Base-by-base conservation (phyloP, 108 stramenopile genomes). In the Pseudonitzschia multiseries region DNA sequence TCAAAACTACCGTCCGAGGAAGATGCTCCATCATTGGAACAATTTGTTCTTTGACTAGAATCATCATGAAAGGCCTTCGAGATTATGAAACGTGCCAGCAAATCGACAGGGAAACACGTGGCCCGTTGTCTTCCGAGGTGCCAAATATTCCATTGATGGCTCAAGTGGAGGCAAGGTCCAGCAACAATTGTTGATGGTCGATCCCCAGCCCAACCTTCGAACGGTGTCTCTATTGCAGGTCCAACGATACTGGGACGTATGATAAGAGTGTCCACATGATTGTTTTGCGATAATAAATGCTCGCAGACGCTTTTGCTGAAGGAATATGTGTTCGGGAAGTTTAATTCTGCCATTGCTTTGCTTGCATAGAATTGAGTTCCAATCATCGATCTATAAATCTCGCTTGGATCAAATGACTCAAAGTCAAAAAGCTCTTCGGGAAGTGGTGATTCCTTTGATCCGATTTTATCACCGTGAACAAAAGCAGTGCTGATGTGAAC, bases 251-350 rank as follows among this genome's bases (percentile, higher is more conserved):
- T 87, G 15, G 95, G 95, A 69, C 95, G 81, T 22, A 93, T 74
- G 57, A 96, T 91, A 29, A 89, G 73, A 3, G 92, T 96, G 31
- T 88, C 61, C 2, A 82, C 69, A 26, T 36, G 20, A 8, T 65
- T 74, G 17, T 61, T 60, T 68, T 69, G 59, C 12, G 73, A 75
- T 3, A 96, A 80, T 46, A 96, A 69, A 72, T 93, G 92, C 77
- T 96, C 95, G 63, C 91, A 89, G 26, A 96, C 80, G 52, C 92
- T 89, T 78, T 96, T 96, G 81, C 88, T 90, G 65, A 96, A 90
- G 18, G 89, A 86, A 80, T 96, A 96, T 12, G 88, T 89, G 48
- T 96, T 96, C 15, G 89, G 88, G 74, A 92, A 93, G 50, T 74
- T 81, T 42, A 91, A 76, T 24, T 88, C 87, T 46, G 81, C 63